These are phyloP conservation scores for Rosa persica DNA, from an alignment of 306 rosid species.

Conservation along the genomic window DNA sequence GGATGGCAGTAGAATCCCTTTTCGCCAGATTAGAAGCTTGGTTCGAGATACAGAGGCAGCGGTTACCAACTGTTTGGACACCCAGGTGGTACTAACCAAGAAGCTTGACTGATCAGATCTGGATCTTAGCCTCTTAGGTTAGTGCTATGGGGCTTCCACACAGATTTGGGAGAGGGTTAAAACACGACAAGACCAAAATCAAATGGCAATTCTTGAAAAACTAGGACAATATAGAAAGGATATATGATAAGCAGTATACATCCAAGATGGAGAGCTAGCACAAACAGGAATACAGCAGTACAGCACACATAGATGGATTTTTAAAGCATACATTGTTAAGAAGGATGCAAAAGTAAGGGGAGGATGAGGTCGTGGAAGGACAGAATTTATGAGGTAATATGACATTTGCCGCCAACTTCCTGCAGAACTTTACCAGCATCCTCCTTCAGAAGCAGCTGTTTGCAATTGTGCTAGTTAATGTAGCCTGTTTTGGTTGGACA, in stretches of 20 bases:
- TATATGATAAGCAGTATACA: neutral
- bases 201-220: neutral
- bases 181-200: neutral
- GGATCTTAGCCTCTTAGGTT: neutral
- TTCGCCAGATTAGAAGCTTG: neutral
- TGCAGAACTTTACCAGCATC: too few species aligned
- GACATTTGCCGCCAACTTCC: too few species aligned
- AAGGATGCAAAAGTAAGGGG: neutral
- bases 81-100: neutral
- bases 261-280: neutral
- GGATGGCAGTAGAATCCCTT: neutral
- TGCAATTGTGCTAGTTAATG: neutral
- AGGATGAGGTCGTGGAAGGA: neutral
- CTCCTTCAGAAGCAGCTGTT: neutral
- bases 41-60: neutral
- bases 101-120: neutral
- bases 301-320: neutral
- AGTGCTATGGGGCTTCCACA: neutral
- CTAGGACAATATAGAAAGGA: neutral
- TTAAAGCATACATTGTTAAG: neutral
- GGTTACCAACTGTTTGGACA: neutral
- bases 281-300: neutral
- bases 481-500: neutral
- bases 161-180: neutral
- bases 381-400: neutral